phyloP scores from a whole-genome alignment of 176 grass and related monocot species.

The Bolboschoenus planiculmis region DNA sequence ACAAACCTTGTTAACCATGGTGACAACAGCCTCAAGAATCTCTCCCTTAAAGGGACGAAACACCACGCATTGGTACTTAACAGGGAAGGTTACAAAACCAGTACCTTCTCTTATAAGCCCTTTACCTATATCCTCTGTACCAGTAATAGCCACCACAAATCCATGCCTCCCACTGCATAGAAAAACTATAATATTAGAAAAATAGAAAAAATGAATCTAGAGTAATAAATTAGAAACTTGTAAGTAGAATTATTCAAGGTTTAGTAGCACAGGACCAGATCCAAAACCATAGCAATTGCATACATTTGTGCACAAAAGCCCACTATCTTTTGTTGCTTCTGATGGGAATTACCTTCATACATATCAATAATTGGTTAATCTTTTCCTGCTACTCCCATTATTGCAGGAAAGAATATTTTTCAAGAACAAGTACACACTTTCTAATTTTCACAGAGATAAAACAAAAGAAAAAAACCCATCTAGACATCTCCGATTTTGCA shows the following conservation, averaged over 20 bases:
- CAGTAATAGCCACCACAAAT: slow-evolving; percentile 95
- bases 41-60: slow-evolving; percentile 97
- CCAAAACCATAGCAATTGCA: not conserved
- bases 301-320: not conserved
- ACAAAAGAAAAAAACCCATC: not conserved
- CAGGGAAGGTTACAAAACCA: slow-evolving; percentile 92
- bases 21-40: slow-evolving; percentile 94
- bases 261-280: not conserved
- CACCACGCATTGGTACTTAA: slow-evolving; percentile 96
- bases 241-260: not conserved
- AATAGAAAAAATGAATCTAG: not conserved
- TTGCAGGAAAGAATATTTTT: not conserved
- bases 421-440: not conserved
- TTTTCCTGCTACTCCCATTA: not conserved
- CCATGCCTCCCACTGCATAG: slow-evolving; percentile 70
- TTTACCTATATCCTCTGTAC: slow-evolving; percentile 94
- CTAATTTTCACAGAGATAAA: not conserved
- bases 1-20: slow-evolving; percentile 91
- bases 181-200: not conserved
- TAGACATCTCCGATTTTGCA: not conserved
- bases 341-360: not conserved
- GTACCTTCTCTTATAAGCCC: slow-evolving; percentile 93
- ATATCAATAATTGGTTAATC: not conserved
- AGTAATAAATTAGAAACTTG: not conserved
- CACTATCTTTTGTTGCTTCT: not conserved